Conservation (phyloP, 495 filamentous ascomycete species). For the Polyplosphaeria fusca region DNA sequence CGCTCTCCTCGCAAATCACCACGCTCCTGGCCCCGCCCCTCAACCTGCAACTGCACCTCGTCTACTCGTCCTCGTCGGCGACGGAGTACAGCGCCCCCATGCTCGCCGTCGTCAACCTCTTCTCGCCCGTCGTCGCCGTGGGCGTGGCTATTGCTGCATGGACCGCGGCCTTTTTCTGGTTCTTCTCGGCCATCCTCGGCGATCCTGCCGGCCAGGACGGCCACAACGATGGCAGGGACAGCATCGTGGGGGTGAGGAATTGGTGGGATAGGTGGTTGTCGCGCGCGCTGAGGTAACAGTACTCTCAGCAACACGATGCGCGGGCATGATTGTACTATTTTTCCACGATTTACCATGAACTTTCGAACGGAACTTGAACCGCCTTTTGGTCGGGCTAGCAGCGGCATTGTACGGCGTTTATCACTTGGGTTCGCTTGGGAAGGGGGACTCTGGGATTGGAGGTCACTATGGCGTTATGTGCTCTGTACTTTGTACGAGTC, state of each 20-base stretch:
- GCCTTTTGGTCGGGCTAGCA: no score
- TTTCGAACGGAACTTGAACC: no score
- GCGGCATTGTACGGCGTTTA: no score
- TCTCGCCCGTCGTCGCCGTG: slow-evolving; percentile 55
- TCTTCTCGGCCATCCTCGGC: slow-evolving; percentile 59
- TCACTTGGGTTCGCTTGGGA: no score
- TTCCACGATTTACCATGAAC: no score
- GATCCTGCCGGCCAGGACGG: slow-evolving; percentile 62
- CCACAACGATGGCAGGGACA: slow-evolving; percentile 58
- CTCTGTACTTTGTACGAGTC: no score
- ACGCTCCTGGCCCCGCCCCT: slow-evolving; percentile 39
- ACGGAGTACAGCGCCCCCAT: slow-evolving; percentile 38
- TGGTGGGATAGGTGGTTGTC: slow-evolving; percentile 62
- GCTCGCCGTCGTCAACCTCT: slow-evolving; percentile 50
- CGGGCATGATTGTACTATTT: no score
- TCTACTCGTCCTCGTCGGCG: slow-evolving; percentile 37
- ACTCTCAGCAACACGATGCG: no score
- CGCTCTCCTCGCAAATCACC: slow-evolving; percentile 35
- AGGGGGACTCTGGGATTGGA: no score
- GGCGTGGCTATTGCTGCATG: slow-evolving; percentile 55
- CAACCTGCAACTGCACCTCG: slow-evolving; percentile 40
- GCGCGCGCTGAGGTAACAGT: slow-evolving; percentile 14
- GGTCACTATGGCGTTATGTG: no score
- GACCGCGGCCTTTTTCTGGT: slow-evolving; percentile 63
- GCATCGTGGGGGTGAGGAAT: slow-evolving; percentile 56